phyloP scores from a whole-genome alignment of 345 rosid genomes.

The Corchorus capsularis region DNA sequence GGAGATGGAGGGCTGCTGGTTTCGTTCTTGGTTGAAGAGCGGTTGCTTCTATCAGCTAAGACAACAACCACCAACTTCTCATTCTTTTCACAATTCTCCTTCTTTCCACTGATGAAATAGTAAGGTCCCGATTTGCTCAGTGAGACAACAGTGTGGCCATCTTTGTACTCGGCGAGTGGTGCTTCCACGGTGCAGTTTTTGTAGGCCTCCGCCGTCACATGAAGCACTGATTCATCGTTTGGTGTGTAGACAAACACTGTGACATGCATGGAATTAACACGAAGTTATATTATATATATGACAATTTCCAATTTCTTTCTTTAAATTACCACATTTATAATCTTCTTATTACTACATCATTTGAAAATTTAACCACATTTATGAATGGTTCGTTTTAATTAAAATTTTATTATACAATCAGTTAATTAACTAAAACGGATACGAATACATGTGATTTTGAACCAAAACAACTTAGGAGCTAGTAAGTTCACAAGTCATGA shows the following conservation, averaged over 20 bases:
- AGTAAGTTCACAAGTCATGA: no score
- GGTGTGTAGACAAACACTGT: conserved; percentile 67
- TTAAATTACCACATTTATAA: no score
- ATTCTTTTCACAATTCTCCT: conserved; percentile 63
- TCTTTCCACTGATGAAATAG: conserved; percentile 82
- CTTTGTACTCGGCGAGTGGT: conserved; percentile 37
- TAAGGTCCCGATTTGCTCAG: conserved; percentile 58
- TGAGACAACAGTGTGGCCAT: conserved; percentile 60
- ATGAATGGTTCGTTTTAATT: no score
- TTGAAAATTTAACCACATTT: no score
- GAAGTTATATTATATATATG: not conserved
- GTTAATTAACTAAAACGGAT: no score
- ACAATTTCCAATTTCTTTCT: not conserved
- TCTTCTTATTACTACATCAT: no score
- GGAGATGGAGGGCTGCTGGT: not conserved
- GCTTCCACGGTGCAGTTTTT: conserved; percentile 51
- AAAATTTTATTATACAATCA: no score
- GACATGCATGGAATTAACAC: not conserved
- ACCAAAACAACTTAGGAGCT: no score
- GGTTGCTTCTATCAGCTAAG: conserved; percentile 63
- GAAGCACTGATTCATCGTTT: conserved; percentile 68
- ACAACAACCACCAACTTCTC: conserved; percentile 65
- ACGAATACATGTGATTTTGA: no score
- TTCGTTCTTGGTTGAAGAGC: conserved; percentile 23
- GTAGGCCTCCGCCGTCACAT: conserved; percentile 60